Percentiles rank a stretch among this genome's conserved stretches.
Evolutionary conservation across 2,329 filamentous ascomycete species (phyloP).

Genomic region (Aspergillus felis): DNA sequence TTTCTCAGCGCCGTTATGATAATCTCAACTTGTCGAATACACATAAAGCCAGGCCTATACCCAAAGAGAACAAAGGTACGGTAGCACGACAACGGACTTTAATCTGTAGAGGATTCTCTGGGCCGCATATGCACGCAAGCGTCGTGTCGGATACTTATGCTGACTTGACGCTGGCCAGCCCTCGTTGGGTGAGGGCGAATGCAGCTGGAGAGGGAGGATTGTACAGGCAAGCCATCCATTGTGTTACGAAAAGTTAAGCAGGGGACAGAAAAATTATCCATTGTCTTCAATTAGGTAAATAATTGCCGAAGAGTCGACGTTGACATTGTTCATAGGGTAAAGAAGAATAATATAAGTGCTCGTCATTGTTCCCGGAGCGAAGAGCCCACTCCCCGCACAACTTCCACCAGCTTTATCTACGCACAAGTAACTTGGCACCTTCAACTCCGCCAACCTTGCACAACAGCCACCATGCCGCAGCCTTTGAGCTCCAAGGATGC

Average conservation of each 20-base stretch:
- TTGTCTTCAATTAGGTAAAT: neutral
- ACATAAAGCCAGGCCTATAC: neutral
- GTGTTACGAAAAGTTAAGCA: neutral
- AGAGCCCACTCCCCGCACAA: constrained; percentile 30
- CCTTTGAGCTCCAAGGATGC: constrained; percentile 73
- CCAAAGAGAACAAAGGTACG: neutral
- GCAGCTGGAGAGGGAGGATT: neutral
- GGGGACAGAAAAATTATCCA: neutral
- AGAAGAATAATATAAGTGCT: neutral
- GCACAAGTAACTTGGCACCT: constrained; percentile 27
- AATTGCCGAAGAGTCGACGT: neutral
- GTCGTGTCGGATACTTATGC: constrained; percentile 14
- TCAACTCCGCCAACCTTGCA: constrained; percentile 19
- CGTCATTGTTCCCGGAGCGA: constrained; percentile 6
- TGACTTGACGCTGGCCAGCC: constrained; percentile 1
- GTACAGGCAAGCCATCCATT: neutral
- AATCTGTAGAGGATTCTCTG: neutral
- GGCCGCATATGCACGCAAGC: constrained; percentile 4
- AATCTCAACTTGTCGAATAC: neutral
- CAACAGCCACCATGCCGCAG: constrained; percentile 42
- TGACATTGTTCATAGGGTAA: neutral
- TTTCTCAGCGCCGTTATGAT: neutral
- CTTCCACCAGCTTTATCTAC: constrained; percentile 30
- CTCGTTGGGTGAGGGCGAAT: neutral
- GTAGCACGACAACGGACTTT: neutral